Base-by-base conservation (phyloP, 495 filamentous ascomycete species). In the Aspergillus coremiiformis region DNA sequence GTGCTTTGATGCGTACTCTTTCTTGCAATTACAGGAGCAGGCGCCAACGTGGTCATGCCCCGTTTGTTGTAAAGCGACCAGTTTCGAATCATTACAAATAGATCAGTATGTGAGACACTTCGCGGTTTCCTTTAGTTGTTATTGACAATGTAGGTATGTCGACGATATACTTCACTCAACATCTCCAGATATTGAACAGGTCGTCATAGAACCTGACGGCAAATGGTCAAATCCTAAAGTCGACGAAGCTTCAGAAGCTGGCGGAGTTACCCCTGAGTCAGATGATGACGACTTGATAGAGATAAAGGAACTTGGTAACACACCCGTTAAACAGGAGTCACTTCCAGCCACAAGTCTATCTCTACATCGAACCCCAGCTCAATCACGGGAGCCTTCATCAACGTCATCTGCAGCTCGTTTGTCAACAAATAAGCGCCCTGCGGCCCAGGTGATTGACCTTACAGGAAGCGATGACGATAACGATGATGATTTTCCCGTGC, bases 41-140 rank as follows among this genome's bases (percentile, higher is more conserved):
- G 91, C 88, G 0, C 92, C 93, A 19, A 92, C 90, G 10, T 98
- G 93, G 93, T 74, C 81, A 19, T 98, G 93, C 60, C 93, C 93
- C 7, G 84, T 95, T 22, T 98, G 93, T 70, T 89, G 83, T 63
- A 94, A 95, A 57, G 69, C 81, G 0, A 82, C 89, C 8, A 80
- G 81, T 8, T 98, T 90, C 61, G 85, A 91, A 39, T 82, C 78
- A 24, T 64, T 98, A 27, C 87, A 87, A 24, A 81, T 95, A 37
- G 93, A 98, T 60, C 86, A 93, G 84, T 93, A 70, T 74, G 85
- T 72, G 11, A 39, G 23, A 35, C 8, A n/a, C 10, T 20, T 0
- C 20, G 9, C 15, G 14, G 10, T n/a, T 17, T 32, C 15, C 20
- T 23, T 39, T 14, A 50, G 23, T 12, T 37, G 4, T 41, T 44